Evolutionary conservation across 345 rosid genomes (phyloP), one percentile per base, ranked within the genome.

Genomic region (Excoecaria agallocha): DNA sequence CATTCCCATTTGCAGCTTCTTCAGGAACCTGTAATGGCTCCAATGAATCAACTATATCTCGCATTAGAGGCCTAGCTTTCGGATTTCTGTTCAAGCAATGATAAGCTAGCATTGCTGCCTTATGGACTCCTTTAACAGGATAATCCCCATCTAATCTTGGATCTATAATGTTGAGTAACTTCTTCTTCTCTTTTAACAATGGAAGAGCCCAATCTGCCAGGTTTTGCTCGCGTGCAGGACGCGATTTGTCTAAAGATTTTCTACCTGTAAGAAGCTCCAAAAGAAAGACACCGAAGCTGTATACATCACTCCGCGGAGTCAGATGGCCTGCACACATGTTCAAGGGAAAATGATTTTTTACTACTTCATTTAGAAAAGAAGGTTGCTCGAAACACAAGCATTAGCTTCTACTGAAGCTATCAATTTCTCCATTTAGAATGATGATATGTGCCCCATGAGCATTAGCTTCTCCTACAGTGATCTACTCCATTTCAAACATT

Each of bases 51-150:
- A 95, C 98, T 48, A 95, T 89, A 73, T 95, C 98, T 56, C 98
- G 86, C 99, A 95, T 95, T n/a, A 95, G 82, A 74, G 99, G 99
- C 81, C 99, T 80, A 10, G 98, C 99, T 84, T 92, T 95, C 0
- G 98, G 98, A 68, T 95, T 91, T 48, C 90, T 73, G 84, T 91
- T 91, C 80, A 95, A 61, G 96, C 99, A 95, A 77, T 95, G 99
- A 79, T 88, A 93, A 17, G 96, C 93, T n/a, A 95, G 86, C 98
- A 91, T 93, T 13, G 99, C 96, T 25, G 99, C 98, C 85, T 89
- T 93, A 51, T 93, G 90, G 55, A 87, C 80, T 25, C 95, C 94
- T 82, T 84, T 94, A 19, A 84, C 39, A 3, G 99, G 98, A 74
- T 87, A 92, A 39, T 91, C 88, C 57, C 89, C 94, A 54, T 82